Evolutionary conservation across 1,284 basidiomycete species (phyloP).

Genomic region (Apiotrichum gracile): DNA sequence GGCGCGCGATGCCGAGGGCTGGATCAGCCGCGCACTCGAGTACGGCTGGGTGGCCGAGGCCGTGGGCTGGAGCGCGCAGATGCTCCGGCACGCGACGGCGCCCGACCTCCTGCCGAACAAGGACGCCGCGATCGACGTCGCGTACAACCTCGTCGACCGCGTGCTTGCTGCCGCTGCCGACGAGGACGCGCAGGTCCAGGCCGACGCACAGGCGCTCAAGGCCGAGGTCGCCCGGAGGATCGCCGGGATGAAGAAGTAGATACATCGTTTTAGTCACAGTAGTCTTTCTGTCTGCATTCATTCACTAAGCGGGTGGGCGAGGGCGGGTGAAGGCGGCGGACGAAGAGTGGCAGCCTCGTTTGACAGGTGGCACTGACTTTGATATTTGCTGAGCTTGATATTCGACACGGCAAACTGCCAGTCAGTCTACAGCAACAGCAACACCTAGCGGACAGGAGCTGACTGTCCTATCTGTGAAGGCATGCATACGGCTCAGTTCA

Average conservation of each 20-base stretch:
- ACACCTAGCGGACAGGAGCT: too few relatives aligned
- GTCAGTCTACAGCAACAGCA: too few relatives aligned
- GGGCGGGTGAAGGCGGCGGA: too few relatives aligned
- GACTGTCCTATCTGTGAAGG: too few relatives aligned
- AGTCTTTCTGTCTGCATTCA: too few relatives aligned
- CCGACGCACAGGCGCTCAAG: slow-evolving; percentile 16
- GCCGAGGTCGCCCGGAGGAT: slow-evolving; percentile 23
- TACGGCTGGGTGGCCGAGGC: slow-evolving; percentile 76
- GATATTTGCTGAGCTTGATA: too few relatives aligned
- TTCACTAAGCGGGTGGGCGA: too few relatives aligned
- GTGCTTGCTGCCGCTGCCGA: slow-evolving; percentile 64
- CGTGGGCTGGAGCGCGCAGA: slow-evolving; percentile 61
- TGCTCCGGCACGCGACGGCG: slow-evolving; percentile 61
- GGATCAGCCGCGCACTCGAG: slow-evolving; percentile 50
- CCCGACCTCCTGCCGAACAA: slow-evolving; percentile 56
- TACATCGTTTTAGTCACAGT: too few relatives aligned
- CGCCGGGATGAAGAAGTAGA: slow-evolving; percentile 15
- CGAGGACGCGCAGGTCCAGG: slow-evolving; percentile 24
- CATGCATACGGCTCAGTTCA: too few relatives aligned
- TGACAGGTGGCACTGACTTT: too few relatives aligned
- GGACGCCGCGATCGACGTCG: slow-evolving; percentile 63
- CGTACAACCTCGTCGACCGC: slow-evolving; percentile 81
- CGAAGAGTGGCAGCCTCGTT: too few relatives aligned
- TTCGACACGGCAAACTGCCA: too few relatives aligned
- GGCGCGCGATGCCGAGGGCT: slow-evolving; percentile 30